Conservation (phyloP, 306 rosid genomes). For the Potentilla sterilis region DNA sequence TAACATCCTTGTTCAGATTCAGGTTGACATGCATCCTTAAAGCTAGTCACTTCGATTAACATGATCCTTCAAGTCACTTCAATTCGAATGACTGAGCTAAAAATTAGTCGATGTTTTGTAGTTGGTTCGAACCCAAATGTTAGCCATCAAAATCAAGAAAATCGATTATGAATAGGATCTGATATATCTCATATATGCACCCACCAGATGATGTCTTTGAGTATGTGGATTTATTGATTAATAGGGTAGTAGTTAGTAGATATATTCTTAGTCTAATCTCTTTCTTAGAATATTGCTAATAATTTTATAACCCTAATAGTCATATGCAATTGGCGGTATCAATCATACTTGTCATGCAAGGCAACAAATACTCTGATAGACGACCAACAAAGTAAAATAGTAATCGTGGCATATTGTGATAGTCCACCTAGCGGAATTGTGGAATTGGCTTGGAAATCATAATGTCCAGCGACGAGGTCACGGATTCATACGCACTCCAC, state of each 20-base stretch:
- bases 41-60: neutral
- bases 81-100: neutral
- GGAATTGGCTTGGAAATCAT: neutral
- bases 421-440: neutral
- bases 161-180: neutral
- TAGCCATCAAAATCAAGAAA: neutral
- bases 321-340: neutral
- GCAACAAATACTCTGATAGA: conserved; percentile 1
- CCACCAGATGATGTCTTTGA: neutral
- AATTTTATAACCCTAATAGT: neutral
- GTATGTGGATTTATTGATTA: neutral
- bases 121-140: neutral
- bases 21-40: neutral
- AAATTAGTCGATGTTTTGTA: no score
- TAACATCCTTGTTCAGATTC: neutral
- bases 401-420: neutral
- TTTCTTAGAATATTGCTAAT: neutral
- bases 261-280: neutral
- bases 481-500: conserved; percentile 14
- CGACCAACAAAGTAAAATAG: neutral
- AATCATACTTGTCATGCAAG: conserved; percentile 6
- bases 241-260: neutral
- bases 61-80: neutral
- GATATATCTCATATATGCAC: no score
- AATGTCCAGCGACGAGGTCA: neutral